Conservation (phyloP, 2,329 filamentous ascomycete genomes). For the Stemphylium lycopersici region DNA sequence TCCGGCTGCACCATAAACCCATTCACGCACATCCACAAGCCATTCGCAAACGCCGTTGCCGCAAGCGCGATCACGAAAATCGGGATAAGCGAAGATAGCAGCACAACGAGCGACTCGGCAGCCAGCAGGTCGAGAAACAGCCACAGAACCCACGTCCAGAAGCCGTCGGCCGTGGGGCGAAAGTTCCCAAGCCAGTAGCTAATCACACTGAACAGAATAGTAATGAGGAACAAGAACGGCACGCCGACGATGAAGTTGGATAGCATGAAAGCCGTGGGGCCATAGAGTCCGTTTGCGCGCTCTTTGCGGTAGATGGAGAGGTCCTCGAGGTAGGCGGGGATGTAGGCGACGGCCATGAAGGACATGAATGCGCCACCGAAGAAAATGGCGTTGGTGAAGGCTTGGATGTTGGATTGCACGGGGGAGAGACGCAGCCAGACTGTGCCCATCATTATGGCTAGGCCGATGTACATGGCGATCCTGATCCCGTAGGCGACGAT, state of each 20-base stretch:
- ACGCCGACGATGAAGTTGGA: conserved; percentile 84
- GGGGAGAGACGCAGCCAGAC: conserved; percentile 78
- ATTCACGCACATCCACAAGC: conserved; percentile 85
- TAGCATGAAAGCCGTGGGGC: conserved; percentile 72
- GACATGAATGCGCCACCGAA: conserved; percentile 60
- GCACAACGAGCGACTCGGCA: conserved; percentile 80
- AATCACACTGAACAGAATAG: conserved; percentile 75
- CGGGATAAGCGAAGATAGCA: conserved; percentile 74
- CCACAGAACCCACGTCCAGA: conserved; percentile 83
- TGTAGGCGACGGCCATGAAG: conserved; percentile 73
- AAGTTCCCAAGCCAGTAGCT: conserved; percentile 84
- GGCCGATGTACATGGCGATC: conserved; percentile 78
- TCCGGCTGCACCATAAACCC: conserved; percentile 79
- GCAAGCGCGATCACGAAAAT: conserved; percentile 82
- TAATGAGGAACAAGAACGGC: conserved; percentile 80
- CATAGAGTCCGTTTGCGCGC: conserved; percentile 80
- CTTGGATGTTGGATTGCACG: conserved; percentile 74
- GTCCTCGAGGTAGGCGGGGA: conserved; percentile 83
- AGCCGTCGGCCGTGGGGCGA: conserved; percentile 66
- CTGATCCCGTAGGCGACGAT: conserved; percentile 84
- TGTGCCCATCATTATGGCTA: conserved; percentile 87
- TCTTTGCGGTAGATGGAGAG: conserved; percentile 75
- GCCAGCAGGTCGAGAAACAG: conserved; percentile 83
- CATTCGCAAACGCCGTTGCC: conserved; percentile 83
- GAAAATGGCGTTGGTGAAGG: conserved; percentile 80